Conservation (phyloP, 495 filamentous ascomycete species). For the Aspergillus egyptiacus region DNA sequence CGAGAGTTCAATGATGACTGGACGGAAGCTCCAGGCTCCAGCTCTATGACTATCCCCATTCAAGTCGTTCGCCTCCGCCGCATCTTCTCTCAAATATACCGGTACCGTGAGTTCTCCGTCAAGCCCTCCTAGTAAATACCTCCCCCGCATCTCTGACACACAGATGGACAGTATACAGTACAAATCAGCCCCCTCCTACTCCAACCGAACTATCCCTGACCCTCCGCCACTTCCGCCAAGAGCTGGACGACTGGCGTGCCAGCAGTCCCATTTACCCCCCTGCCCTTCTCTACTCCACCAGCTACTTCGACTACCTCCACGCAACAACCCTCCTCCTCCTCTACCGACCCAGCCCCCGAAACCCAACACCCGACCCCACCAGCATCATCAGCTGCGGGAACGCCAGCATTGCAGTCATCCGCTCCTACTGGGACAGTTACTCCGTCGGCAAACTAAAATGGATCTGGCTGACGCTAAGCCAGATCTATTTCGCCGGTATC, state of each 20-base stretch:
- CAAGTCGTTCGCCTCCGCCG: constrained; percentile 45
- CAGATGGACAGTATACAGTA: constrained; percentile 38
- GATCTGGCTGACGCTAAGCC: constrained; percentile 50
- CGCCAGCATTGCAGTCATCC: constrained; percentile 44
- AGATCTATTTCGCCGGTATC: constrained; percentile 47
- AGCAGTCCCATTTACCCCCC: constrained; percentile 35
- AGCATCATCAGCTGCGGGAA: constrained; percentile 47
- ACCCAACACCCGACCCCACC: constrained; percentile 38
- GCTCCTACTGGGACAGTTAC: constrained; percentile 46
- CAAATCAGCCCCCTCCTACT: constrained; percentile 31
- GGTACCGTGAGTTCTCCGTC: constrained; percentile 32
- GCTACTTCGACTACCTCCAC: constrained; percentile 48
- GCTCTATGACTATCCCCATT: constrained; percentile 43
- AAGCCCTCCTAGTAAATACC: neutral
- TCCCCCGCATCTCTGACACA: neutral
- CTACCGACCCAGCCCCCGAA: constrained; percentile 44
- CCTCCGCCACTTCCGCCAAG: constrained; percentile 40
- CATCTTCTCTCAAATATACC: constrained; percentile 44
- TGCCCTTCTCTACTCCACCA: constrained; percentile 42
- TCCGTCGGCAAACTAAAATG: constrained; percentile 48
- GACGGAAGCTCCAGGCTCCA: constrained; percentile 33
- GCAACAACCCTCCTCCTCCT: constrained; percentile 47
- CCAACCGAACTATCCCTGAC: constrained; percentile 29
- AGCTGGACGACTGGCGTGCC: constrained; percentile 45
- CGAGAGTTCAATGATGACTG: constrained; percentile 43